phyloP scores from a whole-genome alignment of 306 rosid genomes.

The Cucumis melo region DNA sequence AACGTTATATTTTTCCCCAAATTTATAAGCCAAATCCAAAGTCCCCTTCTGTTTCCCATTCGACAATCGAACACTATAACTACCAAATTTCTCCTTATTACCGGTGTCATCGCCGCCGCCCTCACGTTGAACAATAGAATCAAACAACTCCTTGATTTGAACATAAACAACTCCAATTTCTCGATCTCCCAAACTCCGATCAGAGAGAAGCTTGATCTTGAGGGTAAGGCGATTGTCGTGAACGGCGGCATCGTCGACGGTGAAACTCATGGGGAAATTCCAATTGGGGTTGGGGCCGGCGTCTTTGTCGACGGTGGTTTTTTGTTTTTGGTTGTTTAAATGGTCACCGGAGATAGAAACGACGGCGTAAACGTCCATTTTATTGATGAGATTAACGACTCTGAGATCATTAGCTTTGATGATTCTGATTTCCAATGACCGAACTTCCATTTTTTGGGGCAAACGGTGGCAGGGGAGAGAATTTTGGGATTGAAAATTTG shows the following conservation, averaged over 20 bases:
- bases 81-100: constrained; percentile 3
- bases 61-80: constrained; percentile 14
- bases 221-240: constrained; percentile 1
- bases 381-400: constrained; percentile 12
- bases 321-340: background rate
- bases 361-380: constrained; percentile 22
- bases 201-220: background rate
- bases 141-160: constrained; percentile 19
- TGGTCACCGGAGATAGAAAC: constrained; percentile 17
- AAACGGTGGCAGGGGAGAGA: background rate
- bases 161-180: constrained; percentile 16
- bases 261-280: constrained; percentile 13
- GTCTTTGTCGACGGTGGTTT: constrained; percentile 18
- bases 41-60: constrained; percentile 27
- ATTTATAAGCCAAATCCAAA: constrained; percentile 24
- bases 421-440: constrained; percentile 8
- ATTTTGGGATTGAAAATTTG: background rate
- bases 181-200: constrained; percentile 7
- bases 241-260: constrained; percentile 5
- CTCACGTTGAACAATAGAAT: background rate
- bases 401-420: constrained; percentile 14
- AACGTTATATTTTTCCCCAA: constrained; percentile 28
- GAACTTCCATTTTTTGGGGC: constrained; percentile 7
- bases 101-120: background rate
- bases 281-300: constrained; percentile 11